Evolutionary conservation across 306 rosid genomes (phyloP).

Genomic region (Gleditsia sinensis): DNA sequence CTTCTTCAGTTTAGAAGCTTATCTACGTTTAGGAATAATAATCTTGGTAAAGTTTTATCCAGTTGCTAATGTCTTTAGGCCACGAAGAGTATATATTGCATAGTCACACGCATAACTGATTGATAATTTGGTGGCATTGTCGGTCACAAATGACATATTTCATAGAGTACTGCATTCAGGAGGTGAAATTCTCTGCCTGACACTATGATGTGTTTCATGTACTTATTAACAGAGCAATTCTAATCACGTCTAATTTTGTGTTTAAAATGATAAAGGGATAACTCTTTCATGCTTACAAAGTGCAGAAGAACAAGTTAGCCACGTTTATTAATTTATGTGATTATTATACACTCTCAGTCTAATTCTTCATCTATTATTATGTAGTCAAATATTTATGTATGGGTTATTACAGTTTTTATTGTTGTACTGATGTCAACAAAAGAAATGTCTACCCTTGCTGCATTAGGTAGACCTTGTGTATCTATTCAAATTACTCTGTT

Average conservation of each 20-base stretch:
- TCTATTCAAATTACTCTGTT: background rate
- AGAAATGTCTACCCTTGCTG: background rate
- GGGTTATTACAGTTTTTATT: background rate
- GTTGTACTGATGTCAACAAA: background rate
- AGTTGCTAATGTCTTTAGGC: background rate
- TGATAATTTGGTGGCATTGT: constrained; percentile 14
- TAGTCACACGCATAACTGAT: background rate
- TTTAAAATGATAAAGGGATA: background rate
- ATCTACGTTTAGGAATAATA: constrained; percentile 28
- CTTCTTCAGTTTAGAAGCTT: constrained; percentile 26
- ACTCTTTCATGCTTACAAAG: background rate
- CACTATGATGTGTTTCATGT: background rate
- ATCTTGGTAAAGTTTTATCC: constrained; percentile 8
- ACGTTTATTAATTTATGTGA: background rate
- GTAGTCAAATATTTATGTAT: background rate
- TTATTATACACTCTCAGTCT: background rate
- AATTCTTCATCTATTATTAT: background rate
- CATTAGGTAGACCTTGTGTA: background rate
- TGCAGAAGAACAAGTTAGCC: background rate
- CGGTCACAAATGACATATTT: constrained; percentile 3
- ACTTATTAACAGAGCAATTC: background rate
- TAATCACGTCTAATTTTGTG: background rate
- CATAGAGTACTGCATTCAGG: background rate
- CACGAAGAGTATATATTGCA: background rate
- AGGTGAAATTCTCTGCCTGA: constrained; percentile 15